Base-by-base conservation (phyloP, 1,284 basidiomycete species). In the Farysia itapuensis region DNA sequence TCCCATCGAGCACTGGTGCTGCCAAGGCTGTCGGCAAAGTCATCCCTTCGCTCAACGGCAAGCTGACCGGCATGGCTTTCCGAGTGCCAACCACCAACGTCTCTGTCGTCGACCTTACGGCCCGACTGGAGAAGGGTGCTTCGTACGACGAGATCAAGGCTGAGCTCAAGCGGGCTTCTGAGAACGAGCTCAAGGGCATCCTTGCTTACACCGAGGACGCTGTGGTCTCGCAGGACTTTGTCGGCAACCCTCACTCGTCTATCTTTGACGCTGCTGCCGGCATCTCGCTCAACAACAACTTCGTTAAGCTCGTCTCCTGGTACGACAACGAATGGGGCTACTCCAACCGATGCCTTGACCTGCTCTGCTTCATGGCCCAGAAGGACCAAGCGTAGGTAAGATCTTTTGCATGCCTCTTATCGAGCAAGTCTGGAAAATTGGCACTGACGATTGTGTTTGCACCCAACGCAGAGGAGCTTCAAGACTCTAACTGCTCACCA, bases 1-100 rank as follows among this genome's bases (percentile, higher is more conserved):
- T 99, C 78, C 94, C 94, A 51, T 97, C 94, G 23, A 95, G 91
- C 75, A 98, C 95, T 64, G 94, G 94, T 82, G 94, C 94, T 64
- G 95, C 95, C 80, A 98, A 98, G 81, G 53, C 93, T 64, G 94
- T 97, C 78, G 94, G 94, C 78, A 96, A 98, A 84, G 94, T 98
- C 79, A 98, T 98, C 78, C 94, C 94, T 63, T 80, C 81, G 58
- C 85, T 99, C 73, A 96, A 97, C 81, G 94, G 94, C 82, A 98
- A 97, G 83, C 86, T 77, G 24, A 90, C 89, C 60, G 91, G 91
- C 80, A 87, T 97, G 79, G 75, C 94, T 39, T 97, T 98, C 93
- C 95, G 94, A 82, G 87, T 98, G 52, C 95, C 94, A 68, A 95
- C 91, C 63, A 82, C 89, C 73, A 89, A 98, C 76, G 95, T 98